phyloP scores from a whole-genome alignment of 306 rosid species.

The Cicer yamashitae region DNA sequence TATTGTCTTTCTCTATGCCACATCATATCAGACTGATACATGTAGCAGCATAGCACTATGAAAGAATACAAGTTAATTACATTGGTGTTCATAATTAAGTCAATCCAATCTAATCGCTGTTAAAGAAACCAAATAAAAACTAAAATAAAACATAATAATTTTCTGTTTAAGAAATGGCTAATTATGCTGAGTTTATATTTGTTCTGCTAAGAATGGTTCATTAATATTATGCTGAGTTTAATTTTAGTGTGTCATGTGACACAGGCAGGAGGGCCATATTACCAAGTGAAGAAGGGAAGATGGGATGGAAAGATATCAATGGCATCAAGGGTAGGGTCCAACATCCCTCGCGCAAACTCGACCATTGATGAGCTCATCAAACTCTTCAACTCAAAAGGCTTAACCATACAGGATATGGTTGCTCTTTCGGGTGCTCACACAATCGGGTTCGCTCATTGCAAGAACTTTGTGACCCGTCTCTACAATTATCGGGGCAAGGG shows the following conservation, averaged over 20 bases:
- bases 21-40: constrained; percentile 16
- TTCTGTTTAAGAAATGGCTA: too few species aligned
- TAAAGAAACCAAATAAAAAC: not conserved
- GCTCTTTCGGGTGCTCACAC: constrained; percentile 95
- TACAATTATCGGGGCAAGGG: constrained; percentile 62
- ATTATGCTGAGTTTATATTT: not conserved
- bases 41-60: not conserved
- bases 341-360: constrained; percentile 79
- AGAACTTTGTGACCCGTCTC: constrained; percentile 64
- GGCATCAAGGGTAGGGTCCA: constrained; percentile 76
- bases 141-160: not conserved
- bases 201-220: not conserved
- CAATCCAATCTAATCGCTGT: not conserved
- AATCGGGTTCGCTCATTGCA: constrained; percentile 84
- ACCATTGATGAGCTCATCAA: constrained; percentile 77
- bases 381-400: constrained; percentile 80
- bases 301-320: constrained; percentile 90
- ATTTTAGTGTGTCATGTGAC: constrained; percentile 23
- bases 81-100: too few species aligned
- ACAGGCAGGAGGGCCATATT: constrained; percentile 86
- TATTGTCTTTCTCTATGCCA: constrained; percentile 15
- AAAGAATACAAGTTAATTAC: not conserved
- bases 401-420: constrained; percentile 68
- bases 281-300: constrained; percentile 85
- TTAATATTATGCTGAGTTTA: not conserved